Base-by-base conservation (phyloP, 306 rosid species). In the Mucuna pruriens region DNA sequence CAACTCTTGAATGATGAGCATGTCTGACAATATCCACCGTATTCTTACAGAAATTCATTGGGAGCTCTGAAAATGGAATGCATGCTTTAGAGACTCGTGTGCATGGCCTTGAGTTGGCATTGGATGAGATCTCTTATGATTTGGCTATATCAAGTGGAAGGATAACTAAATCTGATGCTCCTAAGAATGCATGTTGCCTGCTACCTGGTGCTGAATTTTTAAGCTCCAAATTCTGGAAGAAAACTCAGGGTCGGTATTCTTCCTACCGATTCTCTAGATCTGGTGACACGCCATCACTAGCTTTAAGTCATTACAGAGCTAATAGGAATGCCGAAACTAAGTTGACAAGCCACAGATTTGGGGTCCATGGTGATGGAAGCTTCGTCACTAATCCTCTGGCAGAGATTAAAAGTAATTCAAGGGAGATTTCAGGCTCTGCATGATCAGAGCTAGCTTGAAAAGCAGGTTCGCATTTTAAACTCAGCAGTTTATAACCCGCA, bases 61-160 rank as follows among this genome's bases (percentile, higher is more conserved):
- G 97, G 79, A 93, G 88, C 88, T 93, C 97, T 7, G 96, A 93
- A 80, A 89, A 80, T 25, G 97, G 97, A 76, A 93, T 93, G 96
- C 90, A 57, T 6, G 74, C 91, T 15, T 60, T 93, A 82, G 96
- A 93, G 89, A 87, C 90, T 2, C 96, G 96, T 9, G 96, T 93
- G 31, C 97, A 91, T 58, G 92, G 97, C 70, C 89, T 93, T 7
- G 97, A 93, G 86, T 76, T 91, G 57, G 92, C 96, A 12, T 63
- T 93, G 68, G 97, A 93, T 79, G 97, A 90, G 80, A 93, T 93
- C 75, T 93, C 96, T 26, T 93, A 87, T 82, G 94, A 90, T 88
- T 86, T 93, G 83, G 97, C 96, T 67, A 20, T 89, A 84, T 72
- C 97, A 77, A 91, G 84, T 74, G 96, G 97, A 87, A 88, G 96